Base-by-base conservation (phyloP, 495 filamentous ascomycete genomes). In the Cladorrhinum samala region DNA sequence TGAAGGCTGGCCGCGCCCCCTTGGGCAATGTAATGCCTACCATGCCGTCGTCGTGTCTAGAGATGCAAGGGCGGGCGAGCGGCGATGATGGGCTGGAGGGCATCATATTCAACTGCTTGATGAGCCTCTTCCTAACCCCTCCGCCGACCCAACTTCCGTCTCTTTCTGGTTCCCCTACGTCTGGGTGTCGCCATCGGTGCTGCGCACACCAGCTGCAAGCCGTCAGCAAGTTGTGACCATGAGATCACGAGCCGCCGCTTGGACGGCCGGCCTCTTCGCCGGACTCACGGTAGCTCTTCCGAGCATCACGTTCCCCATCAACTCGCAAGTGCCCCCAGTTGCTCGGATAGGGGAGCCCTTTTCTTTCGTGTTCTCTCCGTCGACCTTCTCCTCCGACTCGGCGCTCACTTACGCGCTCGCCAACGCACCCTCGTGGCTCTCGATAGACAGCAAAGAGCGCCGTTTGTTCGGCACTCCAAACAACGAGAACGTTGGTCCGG, bases 271-370 rank as follows among this genome's bases (percentile, higher is more conserved):
- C 16, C 20, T 64, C 11, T 38, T 68, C 19, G 37, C 42, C 13
- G 11, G 40, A 18, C 42, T 59, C 17, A 71, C 72, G 16, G 56
- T 62, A 46, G 80, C 80, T 41, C 65, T 57, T 25, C 74, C 77
- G 49, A 54, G 64, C 50, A 71, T 84, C 46, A 78, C 79, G 33
- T 85, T 89, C 47, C 86, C 86, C 0, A 75, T 91, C 57, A 89
- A 90, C 65, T 77, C 86, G 4, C 87, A 93, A 62, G 75, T 90
- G 9, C 87, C 87, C 36, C 85, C 85, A 3, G 83, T 89, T 47
- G 88, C 86, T 2, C 79, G 85, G 49, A 73, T 84, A 5, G 77
- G 75, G 8, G 56, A 85, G 55, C 71, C 75, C 0, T 91, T 85
- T 67, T 71, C 68, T 33, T 91, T 90, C 68, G 70, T 74, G 36